These are phyloP conservation scores for Blumeriella jaapii DNA, from an alignment of 2,329 filamentous ascomycete genomes.

Conservation along the genomic window DNA sequence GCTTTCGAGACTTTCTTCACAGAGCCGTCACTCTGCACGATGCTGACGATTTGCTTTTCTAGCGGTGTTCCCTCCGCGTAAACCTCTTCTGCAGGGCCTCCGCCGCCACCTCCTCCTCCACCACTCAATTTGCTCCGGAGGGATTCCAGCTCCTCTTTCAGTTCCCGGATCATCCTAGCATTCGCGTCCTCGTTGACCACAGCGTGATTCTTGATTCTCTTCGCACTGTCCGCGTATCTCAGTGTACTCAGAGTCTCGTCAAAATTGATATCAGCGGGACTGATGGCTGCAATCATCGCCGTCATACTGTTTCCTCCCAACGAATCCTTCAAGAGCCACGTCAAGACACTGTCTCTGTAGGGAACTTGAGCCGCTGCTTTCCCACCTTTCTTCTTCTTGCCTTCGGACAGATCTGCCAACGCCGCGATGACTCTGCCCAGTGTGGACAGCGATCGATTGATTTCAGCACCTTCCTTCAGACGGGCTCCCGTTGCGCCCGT, in stretches of 20 bases:
- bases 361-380: slow-evolving; percentile 65
- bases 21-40: slow-evolving; percentile 72
- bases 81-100: slow-evolving; percentile 58
- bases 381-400: slow-evolving; percentile 69
- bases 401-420: slow-evolving; percentile 77
- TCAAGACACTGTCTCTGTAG: slow-evolving; percentile 92
- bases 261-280: slow-evolving; percentile 96
- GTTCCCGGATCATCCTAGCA: slow-evolving; percentile 93
- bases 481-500: slow-evolving; percentile 92
- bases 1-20: slow-evolving; percentile 96
- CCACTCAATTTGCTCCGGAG: slow-evolving; percentile 75
- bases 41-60: slow-evolving; percentile 93
- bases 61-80: slow-evolving; percentile 87
- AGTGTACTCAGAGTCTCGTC: slow-evolving; percentile 94
- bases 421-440: slow-evolving; percentile 95
- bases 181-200: slow-evolving; percentile 99
- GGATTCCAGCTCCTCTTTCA: slow-evolving; percentile 87
- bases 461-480: slow-evolving; percentile 94
- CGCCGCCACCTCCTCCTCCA: slow-evolving; percentile 36
- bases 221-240: slow-evolving; percentile 92
- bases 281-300: slow-evolving; percentile 98
- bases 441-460: slow-evolving; percentile 93
- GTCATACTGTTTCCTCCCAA: slow-evolving; percentile 98
- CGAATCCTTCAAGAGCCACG: slow-evolving; percentile 94
- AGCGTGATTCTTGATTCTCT: slow-evolving; percentile 99